A percentile compares a stretch with the other conserved stretches of the same genome.
Conservation (phyloP, 805 yeast genomes). For the Hyphopichia homilentoma region DNA sequence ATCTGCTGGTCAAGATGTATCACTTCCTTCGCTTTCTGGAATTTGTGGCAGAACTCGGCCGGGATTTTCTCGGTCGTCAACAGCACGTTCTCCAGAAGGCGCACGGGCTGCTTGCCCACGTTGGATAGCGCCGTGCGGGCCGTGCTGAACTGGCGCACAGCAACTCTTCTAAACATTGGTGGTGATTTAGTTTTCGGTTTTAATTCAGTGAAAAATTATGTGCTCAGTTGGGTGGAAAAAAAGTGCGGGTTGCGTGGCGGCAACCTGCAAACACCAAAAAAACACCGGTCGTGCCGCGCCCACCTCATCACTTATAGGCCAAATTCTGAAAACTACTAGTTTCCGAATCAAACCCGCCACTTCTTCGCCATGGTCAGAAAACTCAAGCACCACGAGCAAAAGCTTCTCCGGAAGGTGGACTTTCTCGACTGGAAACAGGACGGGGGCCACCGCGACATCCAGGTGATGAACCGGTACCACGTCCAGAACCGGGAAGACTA, state of each 20-base stretch:
- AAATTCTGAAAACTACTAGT: no score
- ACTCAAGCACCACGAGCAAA: conserved; percentile 92
- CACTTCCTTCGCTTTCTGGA: conserved; percentile 63
- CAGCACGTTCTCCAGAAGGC: conserved; percentile 59
- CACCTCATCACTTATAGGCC: no score
- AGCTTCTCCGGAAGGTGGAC: conserved; percentile 90
- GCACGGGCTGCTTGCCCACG: conserved; percentile 78
- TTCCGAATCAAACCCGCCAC: no score
- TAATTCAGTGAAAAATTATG: no score
- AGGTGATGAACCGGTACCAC: conserved; percentile 92
- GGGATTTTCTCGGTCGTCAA: conserved; percentile 46
- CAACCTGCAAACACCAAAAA: no score
- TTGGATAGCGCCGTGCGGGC: conserved; percentile 43
- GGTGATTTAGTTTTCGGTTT: not conserved
- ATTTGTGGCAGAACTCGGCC: conserved; percentile 50
- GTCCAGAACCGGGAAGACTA: conserved; percentile 94
- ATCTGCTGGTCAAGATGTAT: conserved; percentile 56
- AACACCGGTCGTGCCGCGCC: no score
- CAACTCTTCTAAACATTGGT: conserved; percentile 5
- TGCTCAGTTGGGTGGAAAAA: not conserved
- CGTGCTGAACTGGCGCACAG: conserved; percentile 13
- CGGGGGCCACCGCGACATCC: conserved; percentile 91
- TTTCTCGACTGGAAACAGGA: conserved; percentile 98
- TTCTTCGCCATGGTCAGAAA: conserved; percentile 75
- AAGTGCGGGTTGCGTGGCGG: no score